Percentiles rank a stretch among this genome's conserved stretches.
Conservation (phyloP, 139 green algal genomes). For the Mesotaenium endlicherianum region DNA sequence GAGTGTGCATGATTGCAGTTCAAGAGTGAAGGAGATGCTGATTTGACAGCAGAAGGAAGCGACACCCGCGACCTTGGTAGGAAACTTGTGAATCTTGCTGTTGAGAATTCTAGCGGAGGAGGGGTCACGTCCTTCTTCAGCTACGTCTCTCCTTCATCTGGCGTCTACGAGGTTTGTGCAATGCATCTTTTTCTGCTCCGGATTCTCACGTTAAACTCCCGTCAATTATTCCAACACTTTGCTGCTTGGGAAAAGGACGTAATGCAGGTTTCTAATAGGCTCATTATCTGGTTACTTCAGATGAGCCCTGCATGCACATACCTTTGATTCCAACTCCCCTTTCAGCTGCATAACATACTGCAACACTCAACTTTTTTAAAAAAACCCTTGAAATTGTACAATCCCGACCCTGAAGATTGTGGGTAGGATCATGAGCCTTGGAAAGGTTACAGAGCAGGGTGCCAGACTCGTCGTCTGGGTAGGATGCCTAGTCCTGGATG, state of each 20-base stretch:
- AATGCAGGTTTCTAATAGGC: background rate
- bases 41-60: background rate
- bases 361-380: too few relatives aligned
- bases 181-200: background rate
- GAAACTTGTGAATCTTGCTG: constrained; percentile 25
- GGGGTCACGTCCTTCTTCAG: constrained; percentile 30
- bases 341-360: background rate
- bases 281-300: background rate
- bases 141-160: background rate
- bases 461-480: too few relatives aligned
- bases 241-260: background rate
- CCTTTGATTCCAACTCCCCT: background rate
- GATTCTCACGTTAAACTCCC: background rate
- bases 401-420: too few relatives aligned
- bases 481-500: too few relatives aligned
- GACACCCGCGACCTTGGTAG: background rate
- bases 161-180: constrained; percentile 1
- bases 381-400: too few relatives aligned
- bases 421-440: too few relatives aligned
- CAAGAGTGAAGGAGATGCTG: constrained; percentile 8
- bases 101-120: constrained; percentile 8
- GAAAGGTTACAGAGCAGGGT: too few relatives aligned
- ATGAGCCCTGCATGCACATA: background rate
- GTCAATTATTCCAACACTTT: background rate
- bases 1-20: too few relatives aligned